Conservation (phyloP, 148 eudicot species). For the Beta vulgaris region DNA sequence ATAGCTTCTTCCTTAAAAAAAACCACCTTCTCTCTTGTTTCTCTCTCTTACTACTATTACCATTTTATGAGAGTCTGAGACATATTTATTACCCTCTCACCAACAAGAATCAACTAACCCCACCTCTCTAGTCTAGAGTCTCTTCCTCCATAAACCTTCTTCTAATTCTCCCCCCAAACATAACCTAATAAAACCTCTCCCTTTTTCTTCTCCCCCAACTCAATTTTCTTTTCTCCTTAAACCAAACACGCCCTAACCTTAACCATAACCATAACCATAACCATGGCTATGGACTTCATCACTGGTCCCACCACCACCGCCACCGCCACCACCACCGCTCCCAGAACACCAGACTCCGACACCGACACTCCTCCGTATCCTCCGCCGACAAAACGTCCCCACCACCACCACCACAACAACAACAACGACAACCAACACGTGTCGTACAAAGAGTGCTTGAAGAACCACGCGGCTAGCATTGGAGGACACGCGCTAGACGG, state of each 20-base stretch:
- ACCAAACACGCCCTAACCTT: background rate
- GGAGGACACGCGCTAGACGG: conserved; percentile 89
- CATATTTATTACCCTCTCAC: conserved; percentile 19
- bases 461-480: conserved; percentile 71
- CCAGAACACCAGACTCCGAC: conserved; percentile 35
- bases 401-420: conserved; percentile 17
- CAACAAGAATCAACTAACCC: conserved; percentile 1
- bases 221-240: background rate
- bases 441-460: conserved; percentile 63
- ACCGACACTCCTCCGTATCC: conserved; percentile 46
- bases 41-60: too few relatives aligned
- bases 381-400: conserved; percentile 21
- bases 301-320: conserved; percentile 9
- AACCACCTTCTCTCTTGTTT: too few relatives aligned
- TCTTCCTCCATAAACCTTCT: background rate
- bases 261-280: background rate
- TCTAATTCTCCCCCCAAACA: background rate
- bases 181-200: conserved; percentile 2
- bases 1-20: too few relatives aligned
- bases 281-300: conserved; percentile 28
- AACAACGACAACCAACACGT: conserved; percentile 15
- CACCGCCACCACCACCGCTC: background rate
- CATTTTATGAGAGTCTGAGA: too few relatives aligned
- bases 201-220: background rate
- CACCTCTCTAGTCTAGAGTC: background rate